phyloP scores from a whole-genome alignment of 2,329 filamentous ascomycete genomes.

The Cladosporium cucumerinum region DNA sequence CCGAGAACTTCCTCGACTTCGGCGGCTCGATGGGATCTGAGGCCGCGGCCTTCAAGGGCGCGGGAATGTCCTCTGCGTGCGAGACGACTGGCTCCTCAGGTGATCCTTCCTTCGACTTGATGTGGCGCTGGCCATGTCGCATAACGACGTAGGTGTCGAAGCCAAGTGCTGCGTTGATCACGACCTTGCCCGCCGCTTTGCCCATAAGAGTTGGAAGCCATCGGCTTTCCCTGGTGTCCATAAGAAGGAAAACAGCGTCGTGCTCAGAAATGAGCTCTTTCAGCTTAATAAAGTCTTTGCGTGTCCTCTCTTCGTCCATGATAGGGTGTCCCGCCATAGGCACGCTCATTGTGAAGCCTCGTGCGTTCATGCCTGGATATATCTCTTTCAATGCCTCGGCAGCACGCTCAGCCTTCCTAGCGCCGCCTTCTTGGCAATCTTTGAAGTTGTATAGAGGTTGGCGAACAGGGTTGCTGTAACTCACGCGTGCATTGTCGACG shows the following conservation, averaged over 20 bases:
- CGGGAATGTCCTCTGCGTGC: constrained; percentile 3
- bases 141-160: constrained; percentile 98
- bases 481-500: constrained; percentile 88
- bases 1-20: constrained; percentile 25
- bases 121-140: constrained; percentile 69
- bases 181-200: constrained; percentile 87
- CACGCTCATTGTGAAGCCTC: constrained; percentile 77
- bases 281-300: constrained; percentile 71
- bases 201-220: constrained; percentile 97
- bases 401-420: constrained; percentile 75
- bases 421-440: constrained; percentile 82
- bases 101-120: neutral
- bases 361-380: constrained; percentile 82
- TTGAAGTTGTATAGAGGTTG: constrained; percentile 89
- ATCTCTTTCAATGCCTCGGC: constrained; percentile 78
- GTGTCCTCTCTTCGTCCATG: constrained; percentile 65
- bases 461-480: constrained; percentile 92
- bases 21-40: neutral
- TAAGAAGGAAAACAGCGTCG: constrained; percentile 91
- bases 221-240: constrained; percentile 86
- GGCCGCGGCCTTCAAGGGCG: constrained; percentile 1
- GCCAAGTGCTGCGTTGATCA: constrained; percentile 92
- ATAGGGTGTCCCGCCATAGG: constrained; percentile 95
- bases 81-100: neutral
- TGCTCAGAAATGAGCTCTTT: constrained; percentile 74